Percentiles rank a stretch among this genome's conserved stretches.
Evolutionary conservation across 164 flowering plant genomes (phyloP).

Genomic region (Sedum album): DNA sequence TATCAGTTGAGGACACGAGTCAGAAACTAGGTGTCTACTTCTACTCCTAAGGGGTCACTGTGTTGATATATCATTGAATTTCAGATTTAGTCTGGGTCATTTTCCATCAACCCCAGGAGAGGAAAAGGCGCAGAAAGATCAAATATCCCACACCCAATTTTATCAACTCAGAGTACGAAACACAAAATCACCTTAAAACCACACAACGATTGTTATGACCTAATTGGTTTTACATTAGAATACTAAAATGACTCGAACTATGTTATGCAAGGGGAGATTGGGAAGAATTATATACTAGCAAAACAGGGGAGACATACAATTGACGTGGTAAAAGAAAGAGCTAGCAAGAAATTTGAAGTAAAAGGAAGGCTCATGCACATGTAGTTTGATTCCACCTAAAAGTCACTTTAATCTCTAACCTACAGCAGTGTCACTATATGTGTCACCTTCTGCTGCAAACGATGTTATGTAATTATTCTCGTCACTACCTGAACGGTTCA

Average conservation of each 20-base stretch:
- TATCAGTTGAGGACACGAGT: background rate
- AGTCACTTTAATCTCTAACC: slow-evolving; percentile 6
- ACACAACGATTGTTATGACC: background rate
- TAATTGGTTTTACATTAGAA: background rate
- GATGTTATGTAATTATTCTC: background rate
- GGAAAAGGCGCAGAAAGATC: background rate
- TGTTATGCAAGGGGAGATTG: background rate
- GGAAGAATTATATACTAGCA: background rate
- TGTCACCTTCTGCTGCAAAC: background rate
- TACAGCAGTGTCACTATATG: background rate
- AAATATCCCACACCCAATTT: background rate
- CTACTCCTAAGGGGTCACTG: background rate
- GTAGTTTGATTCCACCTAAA: slow-evolving; percentile 2
- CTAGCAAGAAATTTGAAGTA: background rate
- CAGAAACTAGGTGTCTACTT: background rate
- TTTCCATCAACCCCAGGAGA: background rate
- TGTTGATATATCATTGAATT: background rate
- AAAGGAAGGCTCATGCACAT: slow-evolving; percentile 2
- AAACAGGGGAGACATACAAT: background rate
- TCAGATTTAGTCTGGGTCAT: background rate
- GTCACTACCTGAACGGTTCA: background rate
- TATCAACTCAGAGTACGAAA: background rate
- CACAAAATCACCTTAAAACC: background rate
- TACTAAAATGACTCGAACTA: background rate
- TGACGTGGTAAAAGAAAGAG: background rate